Percentiles rank a stretch among this genome's conserved stretches.
Conservation (phyloP, 495 filamentous ascomycete species). For the Cercophora samala region DNA sequence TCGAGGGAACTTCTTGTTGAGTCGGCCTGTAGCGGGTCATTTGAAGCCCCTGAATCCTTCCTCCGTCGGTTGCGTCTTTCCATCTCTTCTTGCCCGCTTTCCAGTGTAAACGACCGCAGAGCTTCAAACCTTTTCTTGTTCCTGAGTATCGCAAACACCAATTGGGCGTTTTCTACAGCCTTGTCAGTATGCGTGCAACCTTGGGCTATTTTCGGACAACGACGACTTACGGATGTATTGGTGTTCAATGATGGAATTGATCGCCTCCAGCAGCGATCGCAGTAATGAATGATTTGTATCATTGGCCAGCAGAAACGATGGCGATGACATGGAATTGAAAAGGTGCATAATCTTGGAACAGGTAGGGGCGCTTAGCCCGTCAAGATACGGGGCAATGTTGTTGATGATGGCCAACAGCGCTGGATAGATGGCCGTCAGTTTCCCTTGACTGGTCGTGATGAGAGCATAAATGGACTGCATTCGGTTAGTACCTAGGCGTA, state of each 20-base stretch:
- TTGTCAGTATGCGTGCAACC: constrained; percentile 28
- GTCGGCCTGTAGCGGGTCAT: constrained; percentile 43
- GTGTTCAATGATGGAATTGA: constrained; percentile 91
- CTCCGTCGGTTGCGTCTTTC: constrained; percentile 70
- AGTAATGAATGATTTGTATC: constrained; percentile 86
- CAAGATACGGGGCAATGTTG: constrained; percentile 82
- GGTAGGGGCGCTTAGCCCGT: constrained; percentile 68
- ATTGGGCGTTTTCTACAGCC: constrained; percentile 68
- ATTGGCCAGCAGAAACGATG: constrained; percentile 90
- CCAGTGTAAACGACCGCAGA: constrained; percentile 86
- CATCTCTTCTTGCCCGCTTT: constrained; percentile 90
- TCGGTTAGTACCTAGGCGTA: constrained; percentile 31
- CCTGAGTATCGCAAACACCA: constrained; percentile 77
- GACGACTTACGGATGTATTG: constrained; percentile 69
- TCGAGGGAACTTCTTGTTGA: constrained; percentile 66
- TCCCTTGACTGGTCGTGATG: constrained; percentile 88
- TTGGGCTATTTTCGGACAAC: neutral
- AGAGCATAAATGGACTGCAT: constrained; percentile 83
- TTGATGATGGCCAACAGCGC: constrained; percentile 89
- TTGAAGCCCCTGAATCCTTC: constrained; percentile 60
- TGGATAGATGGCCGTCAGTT: constrained; percentile 88
- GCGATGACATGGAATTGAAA: constrained; percentile 91
- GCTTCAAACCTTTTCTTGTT: constrained; percentile 83
- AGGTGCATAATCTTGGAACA: constrained; percentile 83
- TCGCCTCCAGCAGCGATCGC: constrained; percentile 77